Base-by-base conservation (phyloP, 106 monocot species). In the Allium sativum region DNA sequence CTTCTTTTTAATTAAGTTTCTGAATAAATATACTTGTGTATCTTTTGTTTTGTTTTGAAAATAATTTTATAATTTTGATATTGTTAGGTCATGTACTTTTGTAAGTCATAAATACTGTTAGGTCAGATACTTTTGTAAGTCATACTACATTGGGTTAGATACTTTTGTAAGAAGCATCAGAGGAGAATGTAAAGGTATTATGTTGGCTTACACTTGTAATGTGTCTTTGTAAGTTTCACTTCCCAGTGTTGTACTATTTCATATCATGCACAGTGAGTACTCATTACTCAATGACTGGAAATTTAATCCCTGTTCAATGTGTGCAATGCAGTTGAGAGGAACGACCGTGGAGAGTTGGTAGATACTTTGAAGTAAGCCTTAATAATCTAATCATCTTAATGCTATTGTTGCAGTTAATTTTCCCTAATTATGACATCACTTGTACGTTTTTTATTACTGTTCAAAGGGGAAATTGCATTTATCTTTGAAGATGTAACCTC, bases 381-480 rank as follows among this genome's bases (percentile, higher is more conserved):
- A 17, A 9, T 59, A 3, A n/a, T 2, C n/a, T 31, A 31, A 31
- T 31, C 31, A 31, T 31, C 31, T 31, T 31, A 31, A 31, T 31
- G 31, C 5, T 0, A 5, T 31, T 31, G 31, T 5, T 31, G 31
- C 31, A 3, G 0, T 31, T 31, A 2, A 31, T 31, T 31, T 31
- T 31, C 31, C 31, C 4, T 31, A 31, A 31, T 3, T 31, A 31
- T 31, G 31, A 31, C 31, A 31, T 1, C 31, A 5, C 5, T 31
- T 31, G 2, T 31, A 31, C 31, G 5, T 1, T 31, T 31, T 0
- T 31, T 2, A 50, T 61, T 61, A 40, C 45, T 74, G 48, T 74
- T 52, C 81, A 94, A 89, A 62, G 89, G 89, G 16, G 94, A 94
- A 63, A 83, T 94, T 22, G 73, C 86, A 48, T 78, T 90, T 21